Conservation (phyloP, 805 yeast species). For the Lipomyces yamanashiensis region DNA sequence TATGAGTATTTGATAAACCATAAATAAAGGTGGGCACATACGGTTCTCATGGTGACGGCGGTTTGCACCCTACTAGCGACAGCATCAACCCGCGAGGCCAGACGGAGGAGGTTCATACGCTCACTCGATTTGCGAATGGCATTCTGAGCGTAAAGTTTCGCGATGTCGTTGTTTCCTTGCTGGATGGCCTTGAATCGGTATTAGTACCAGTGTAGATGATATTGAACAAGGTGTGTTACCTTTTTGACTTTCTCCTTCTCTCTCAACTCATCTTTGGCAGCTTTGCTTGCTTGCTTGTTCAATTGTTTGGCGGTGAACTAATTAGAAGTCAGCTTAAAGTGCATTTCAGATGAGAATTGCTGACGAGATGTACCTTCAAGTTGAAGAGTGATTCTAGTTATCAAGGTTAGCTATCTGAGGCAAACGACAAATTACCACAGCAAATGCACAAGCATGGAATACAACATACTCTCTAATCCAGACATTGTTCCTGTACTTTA, state of each 20-base stretch:
- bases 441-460: neutral
- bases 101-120: slow-evolving; percentile 73
- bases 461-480: slow-evolving; percentile 51
- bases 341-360: neutral
- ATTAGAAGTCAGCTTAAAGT: slow-evolving; percentile 5
- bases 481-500: slow-evolving; percentile 42
- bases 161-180: slow-evolving; percentile 89
- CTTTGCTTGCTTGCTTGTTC: slow-evolving; percentile 84
- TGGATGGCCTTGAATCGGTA: slow-evolving; percentile 58
- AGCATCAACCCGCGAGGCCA: slow-evolving; percentile 91
- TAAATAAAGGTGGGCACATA: slow-evolving; percentile 7
- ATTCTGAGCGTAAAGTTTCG: slow-evolving; percentile 91
- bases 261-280: slow-evolving; percentile 84
- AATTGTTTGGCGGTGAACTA: slow-evolving; percentile 92
- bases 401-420: slow-evolving; percentile 17
- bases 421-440: slow-evolving; percentile 26
- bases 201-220: too few species aligned
- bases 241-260: slow-evolving; percentile 90
- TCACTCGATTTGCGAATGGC: slow-evolving; percentile 93
- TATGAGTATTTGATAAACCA: neutral
- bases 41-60: slow-evolving; percentile 89
- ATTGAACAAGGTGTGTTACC: slow-evolving; percentile 38
- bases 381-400: slow-evolving; percentile 62
- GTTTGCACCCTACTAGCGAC: slow-evolving; percentile 96
- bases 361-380: slow-evolving; percentile 52